Base-by-base conservation (phyloP, 148 eudicot species). In the Oxyria digyna region DNA sequence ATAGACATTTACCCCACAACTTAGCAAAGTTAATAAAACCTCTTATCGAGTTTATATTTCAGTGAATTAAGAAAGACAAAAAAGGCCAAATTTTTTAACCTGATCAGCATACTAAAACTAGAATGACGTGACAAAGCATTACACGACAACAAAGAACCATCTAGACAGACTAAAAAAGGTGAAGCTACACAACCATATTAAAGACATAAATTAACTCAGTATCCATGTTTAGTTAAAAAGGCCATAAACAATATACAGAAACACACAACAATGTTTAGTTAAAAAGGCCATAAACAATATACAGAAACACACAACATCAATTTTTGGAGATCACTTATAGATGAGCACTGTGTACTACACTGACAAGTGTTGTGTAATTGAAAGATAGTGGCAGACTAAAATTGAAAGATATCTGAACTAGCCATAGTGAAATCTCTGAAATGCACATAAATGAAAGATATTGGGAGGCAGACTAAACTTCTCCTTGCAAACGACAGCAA, bases 391-490 rank as follows among this genome's bases (percentile, higher is more conserved):
- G n/a, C n/a, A n/a, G n/a, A n/a, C n/a, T n/a, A n/a, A n/a, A n/a
- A n/a, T n/a, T n/a, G n/a, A n/a, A n/a, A n/a, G 99, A 94, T 94
- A 94, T 59, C 35, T 6, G 38, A 57, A 13, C 20, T 13, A 29
- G n/a, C 31, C 38, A 59, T 59, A 5, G 35, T 59, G 65, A 38
- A 38, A 38, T 7, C 9, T 38, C 41, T 38, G 41, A 59, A 59
- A 59, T 59, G 11, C 38, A 29, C 37, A 59, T n/a, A 59, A 31
- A 59, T 12, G 21, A 6, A 59, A 59, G 27, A 3, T 9, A 31
- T 59, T 66, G 45, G n/a, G n/a, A n/a, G n/a, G 33, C 45, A 37
- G 46, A 38, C 20, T 20, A 21, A 38, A 21, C 26, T 66, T 66
- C 46, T 66, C 29, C 65, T 20, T 59, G 65, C 20, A 14, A 59